phyloP scores from a whole-genome alignment of 805 yeast species.

The Lachancea quebecensis region DNA sequence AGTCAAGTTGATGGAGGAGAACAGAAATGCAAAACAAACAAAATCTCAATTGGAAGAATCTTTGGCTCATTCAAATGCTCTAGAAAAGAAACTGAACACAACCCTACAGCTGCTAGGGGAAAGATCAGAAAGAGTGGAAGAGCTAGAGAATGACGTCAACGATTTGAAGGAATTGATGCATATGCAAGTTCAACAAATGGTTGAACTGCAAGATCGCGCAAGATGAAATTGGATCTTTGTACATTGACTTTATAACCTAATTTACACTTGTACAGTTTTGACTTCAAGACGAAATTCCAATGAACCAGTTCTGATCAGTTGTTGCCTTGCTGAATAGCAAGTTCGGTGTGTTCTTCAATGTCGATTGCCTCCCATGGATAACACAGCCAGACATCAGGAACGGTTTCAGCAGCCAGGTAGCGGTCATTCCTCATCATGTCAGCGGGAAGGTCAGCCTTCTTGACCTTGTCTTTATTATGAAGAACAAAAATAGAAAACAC shows the following conservation, averaged over 20 bases:
- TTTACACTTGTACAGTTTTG: too few species aligned
- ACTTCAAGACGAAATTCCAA: background rate
- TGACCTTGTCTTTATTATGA: conserved; percentile 77
- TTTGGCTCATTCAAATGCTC: conserved; percentile 32
- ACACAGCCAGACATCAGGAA: conserved; percentile 77
- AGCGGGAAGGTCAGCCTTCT: conserved; percentile 65
- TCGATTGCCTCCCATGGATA: conserved; percentile 88
- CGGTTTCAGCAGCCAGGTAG: conserved; percentile 68
- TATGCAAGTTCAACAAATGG: conserved; percentile 82
- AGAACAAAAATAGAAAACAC: conserved; percentile 70
- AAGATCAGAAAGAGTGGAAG: conserved; percentile 78
- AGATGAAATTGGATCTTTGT: conserved; percentile 6
- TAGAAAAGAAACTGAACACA: conserved; percentile 44
- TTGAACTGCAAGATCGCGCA: conserved; percentile 45
- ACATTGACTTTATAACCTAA: background rate
- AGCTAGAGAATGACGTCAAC: conserved; percentile 76
- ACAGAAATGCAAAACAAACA: conserved; percentile 29
- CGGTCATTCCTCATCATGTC: conserved; percentile 56
- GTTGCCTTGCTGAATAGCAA: conserved; percentile 63
- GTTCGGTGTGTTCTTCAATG: conserved; percentile 66
- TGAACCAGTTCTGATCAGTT: conserved; percentile 28
- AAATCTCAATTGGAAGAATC: conserved; percentile 25
- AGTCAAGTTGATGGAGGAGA: conserved; percentile 47
- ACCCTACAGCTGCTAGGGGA: conserved; percentile 72
- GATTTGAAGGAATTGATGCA: conserved; percentile 82